Base-by-base conservation (phyloP, 306 rosid species). In the Malus fusca region DNA sequence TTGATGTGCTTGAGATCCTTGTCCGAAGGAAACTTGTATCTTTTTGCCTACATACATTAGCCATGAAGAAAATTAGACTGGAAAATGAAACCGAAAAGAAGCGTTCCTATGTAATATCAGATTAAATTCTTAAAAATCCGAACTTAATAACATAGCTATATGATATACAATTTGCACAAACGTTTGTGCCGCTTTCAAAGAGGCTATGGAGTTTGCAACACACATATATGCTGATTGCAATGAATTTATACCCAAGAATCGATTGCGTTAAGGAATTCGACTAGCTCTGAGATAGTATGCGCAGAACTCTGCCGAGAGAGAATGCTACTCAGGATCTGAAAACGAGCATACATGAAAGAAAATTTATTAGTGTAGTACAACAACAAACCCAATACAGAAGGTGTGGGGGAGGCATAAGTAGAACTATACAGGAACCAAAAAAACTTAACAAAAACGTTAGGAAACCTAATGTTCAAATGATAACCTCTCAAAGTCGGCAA, bases 1-100 rank as follows among this genome's bases (percentile, higher is more conserved):
- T 89, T 86, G 82, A 96, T 92, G 85, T 92, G 99, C 82, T 89
- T 88, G 87, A 89, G 77, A 81, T 96, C 99, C 72, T 90, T 90
- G 61, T 92, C 96, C 52, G 97, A 88, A 63, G 98, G 93, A 82
- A 79, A 84, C 71, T 76, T 88, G 78, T 88, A 89, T 71, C 79
- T 83, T 71, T 71, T 88, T 68, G 86, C 93, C 98, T 89, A 84
- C 71, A 76, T 21, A 55, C 33, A 76, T 28, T 11, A 77, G 78
- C 64, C 71, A 76, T 37, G 40, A 81, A 53, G 35, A 48, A 82
- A 31, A 68, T 66, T 58, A 81, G 84, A 75, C 66, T 71, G 70
- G 80, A 63, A 75, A 76, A 64, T 74, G 82, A 35, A 77, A 82
- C 82, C 56, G 69, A 63, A 66, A 71, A 71, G 77, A 77, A 53